Evolutionary conservation across 2,329 filamentous ascomycete species (phyloP), one percentile per base, ranked within the genome.

Genomic region (Trichothecium roseum): DNA sequence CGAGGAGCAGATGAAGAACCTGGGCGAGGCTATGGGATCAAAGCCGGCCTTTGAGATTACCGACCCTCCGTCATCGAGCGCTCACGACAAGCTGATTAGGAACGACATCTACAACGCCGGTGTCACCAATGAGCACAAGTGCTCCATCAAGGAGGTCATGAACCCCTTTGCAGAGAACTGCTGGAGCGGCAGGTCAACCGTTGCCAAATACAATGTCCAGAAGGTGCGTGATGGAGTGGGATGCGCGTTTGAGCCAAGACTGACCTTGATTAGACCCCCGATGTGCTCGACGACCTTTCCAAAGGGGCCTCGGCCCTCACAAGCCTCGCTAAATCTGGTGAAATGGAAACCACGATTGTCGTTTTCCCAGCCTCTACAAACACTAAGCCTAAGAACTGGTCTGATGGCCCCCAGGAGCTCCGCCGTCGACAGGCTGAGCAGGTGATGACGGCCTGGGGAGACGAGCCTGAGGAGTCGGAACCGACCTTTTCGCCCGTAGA

Each of bases 301-400:
- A 49, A 59, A 5, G 62, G 60, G 43, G 49, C 77, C 37, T 49
- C 59, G 8, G 56, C 63, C 22, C 58, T 77, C 28, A 47, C 55
- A 20, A 51, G 57, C 30, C 60, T 69, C 26, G 66, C 70, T 36
- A 51, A 62, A 28, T 50, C 58, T 14, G 66, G 66, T 41, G 64
- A 70, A 32, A 60, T 77, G 46, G 71, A 80, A 42, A 71, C 71
- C 17, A 68, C 69, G 9, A 49, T 78, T 28, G 49, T 82, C 12
- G 53, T 78, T 37, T 54, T 81, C 15, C 69, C 72, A 35, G 55
- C 65, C 37, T 57, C 55, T n/a, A 57, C 60, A 40, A 42, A 45
- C 27, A 59, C 60, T 14, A 50, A 55, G 37, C 36, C 56, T 33
- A 50, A 47, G 42, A 44, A 52, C 39, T 69, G 67, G 64, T 55